Evolutionary conservation across 2,329 filamentous ascomycete genomes (phyloP).

Genomic region (Ceratocystis variospora): DNA sequence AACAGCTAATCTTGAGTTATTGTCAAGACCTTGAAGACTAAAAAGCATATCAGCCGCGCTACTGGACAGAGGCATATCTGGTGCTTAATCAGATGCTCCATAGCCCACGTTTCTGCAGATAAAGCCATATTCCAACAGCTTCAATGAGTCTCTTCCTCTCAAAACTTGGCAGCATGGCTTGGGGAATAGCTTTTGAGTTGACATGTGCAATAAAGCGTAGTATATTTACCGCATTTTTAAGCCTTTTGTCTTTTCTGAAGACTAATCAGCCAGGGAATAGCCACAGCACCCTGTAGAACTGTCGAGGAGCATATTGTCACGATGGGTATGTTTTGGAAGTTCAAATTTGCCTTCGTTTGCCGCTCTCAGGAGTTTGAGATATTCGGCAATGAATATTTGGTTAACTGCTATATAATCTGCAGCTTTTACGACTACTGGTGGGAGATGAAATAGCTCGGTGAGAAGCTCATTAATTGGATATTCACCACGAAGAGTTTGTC

Average conservation of each 20-base stretch:
- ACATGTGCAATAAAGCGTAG: not conserved
- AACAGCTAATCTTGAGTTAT: no score
- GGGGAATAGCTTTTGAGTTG: not conserved
- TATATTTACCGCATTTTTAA: not conserved
- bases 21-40: no score
- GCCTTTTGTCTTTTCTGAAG: not conserved
- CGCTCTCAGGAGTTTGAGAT: not conserved
- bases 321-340: not conserved
- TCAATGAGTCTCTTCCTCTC: no score
- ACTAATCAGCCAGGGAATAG: not conserved
- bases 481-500: not conserved
- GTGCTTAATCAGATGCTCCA: no score
- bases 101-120: no score
- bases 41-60: no score
- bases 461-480: not conserved
- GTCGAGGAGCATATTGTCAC: not conserved
- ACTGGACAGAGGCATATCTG: no score
- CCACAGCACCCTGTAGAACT: not conserved
- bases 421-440: conserved; percentile 20
- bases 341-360: not conserved
- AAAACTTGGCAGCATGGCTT: not conserved
- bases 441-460: conserved; percentile 15
- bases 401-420: conserved; percentile 19
- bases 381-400: not conserved
- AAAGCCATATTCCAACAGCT: no score